These are phyloP conservation scores for Peronosclerospora sorghi DNA, from an alignment of 352 stramenopile genomes.

Conservation along the genomic window DNA sequence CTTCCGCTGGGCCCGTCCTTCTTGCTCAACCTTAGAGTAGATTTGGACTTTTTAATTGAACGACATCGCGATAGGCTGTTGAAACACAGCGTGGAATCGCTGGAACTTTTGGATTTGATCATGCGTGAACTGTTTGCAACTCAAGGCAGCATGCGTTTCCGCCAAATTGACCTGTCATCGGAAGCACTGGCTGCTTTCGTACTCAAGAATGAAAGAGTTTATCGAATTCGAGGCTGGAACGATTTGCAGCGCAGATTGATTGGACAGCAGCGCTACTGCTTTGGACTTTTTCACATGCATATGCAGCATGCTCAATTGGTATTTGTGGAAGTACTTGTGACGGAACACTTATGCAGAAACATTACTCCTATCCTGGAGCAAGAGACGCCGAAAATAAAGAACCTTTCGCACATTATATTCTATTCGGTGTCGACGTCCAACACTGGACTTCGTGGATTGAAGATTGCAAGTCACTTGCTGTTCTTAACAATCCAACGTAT, in stretches of 20 bases:
- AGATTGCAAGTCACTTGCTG: too few relatives aligned
- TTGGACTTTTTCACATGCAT: conserved; percentile 74
- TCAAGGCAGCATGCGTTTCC: too few relatives aligned
- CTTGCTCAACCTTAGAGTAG: too few relatives aligned
- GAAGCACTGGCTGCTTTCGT: conserved; percentile 62
- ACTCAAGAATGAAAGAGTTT: conserved; percentile 69
- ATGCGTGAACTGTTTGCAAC: conserved; percentile 79
- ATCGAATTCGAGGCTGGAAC: conserved; percentile 50
- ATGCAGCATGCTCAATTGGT: conserved; percentile 60
- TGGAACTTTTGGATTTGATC: too few relatives aligned
- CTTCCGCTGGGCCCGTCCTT: too few relatives aligned
- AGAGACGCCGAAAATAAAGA: conserved; percentile 27
- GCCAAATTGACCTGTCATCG: too few relatives aligned
- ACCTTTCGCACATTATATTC: conserved; percentile 73
- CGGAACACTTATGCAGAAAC: conserved; percentile 50
- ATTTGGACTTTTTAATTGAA: too few relatives aligned
- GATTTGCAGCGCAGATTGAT: conserved; percentile 54
- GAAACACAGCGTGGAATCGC: too few relatives aligned
- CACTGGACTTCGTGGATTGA: too few relatives aligned
- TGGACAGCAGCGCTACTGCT: conserved; percentile 62
- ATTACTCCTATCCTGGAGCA: conserved; percentile 54
- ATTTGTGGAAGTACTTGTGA: conserved; percentile 66
- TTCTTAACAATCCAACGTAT: too few relatives aligned
- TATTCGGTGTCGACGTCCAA: too few relatives aligned
- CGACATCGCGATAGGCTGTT: too few relatives aligned